Conservation (phyloP, 306 rosid genomes). For the Sicyos baderoa region DNA sequence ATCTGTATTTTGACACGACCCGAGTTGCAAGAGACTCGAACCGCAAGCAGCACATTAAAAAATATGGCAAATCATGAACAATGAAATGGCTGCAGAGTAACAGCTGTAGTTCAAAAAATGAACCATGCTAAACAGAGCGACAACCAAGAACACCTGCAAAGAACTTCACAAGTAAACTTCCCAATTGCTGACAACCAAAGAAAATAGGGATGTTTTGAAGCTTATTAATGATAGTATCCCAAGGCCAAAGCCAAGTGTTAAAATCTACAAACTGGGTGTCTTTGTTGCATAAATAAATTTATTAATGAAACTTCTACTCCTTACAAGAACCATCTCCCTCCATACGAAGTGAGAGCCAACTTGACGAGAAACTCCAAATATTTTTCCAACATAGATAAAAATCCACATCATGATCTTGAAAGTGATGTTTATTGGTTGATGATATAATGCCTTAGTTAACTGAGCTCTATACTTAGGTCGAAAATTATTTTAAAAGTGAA, state of each 20-base stretch:
- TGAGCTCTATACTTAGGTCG: too few relatives aligned
- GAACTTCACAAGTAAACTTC: not conserved
- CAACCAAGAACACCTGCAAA: not conserved
- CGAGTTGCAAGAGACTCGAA: not conserved
- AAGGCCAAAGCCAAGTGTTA: not conserved
- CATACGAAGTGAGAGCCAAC: not conserved
- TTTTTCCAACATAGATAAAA: not conserved
- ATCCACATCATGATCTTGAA: not conserved
- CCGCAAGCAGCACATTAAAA: not conserved
- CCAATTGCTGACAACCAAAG: not conserved
- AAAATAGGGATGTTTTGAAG: not conserved
- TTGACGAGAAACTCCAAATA: slow-evolving; percentile 1
- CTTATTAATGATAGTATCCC: slow-evolving; percentile 4
- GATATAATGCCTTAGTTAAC: too few relatives aligned
- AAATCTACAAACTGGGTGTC: not conserved
- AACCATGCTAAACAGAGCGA: not conserved
- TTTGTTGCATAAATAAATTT: not conserved
- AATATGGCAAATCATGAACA: not conserved
- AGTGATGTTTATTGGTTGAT: not conserved
- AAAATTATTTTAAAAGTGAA: not conserved
- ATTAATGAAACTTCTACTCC: not conserved
- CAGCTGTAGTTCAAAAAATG: too few relatives aligned
- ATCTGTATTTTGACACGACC: not conserved
- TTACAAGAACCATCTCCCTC: not conserved
- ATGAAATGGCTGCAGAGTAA: not conserved